A percentile compares a stretch with the other conserved stretches of the same genome.
phyloP scores from a whole-genome alignment of 768 basidiomycete genomes.

The Agaricus blazei region DNA sequence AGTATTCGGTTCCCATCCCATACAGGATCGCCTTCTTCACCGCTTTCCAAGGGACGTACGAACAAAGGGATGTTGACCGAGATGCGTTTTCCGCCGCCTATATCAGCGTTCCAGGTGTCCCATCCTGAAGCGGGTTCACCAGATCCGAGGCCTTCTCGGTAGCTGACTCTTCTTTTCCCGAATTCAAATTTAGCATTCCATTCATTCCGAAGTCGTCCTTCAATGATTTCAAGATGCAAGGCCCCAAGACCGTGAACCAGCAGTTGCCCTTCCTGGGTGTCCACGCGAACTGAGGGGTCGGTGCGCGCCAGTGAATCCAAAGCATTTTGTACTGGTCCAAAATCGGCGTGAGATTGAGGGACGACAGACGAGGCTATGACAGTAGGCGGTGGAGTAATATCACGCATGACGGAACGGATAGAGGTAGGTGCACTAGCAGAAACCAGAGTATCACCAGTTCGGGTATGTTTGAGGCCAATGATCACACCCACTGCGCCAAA shows the following conservation, averaged over 20 bases:
- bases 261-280: constrained; percentile 77
- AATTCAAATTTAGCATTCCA: constrained; percentile 77
- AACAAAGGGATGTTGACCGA: constrained; percentile 49
- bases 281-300: constrained; percentile 83
- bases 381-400: constrained; percentile 73
- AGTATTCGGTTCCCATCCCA: constrained; percentile 81
- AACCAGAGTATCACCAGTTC: constrained; percentile 83
- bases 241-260: constrained; percentile 81
- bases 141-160: constrained; percentile 56
- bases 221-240: constrained; percentile 85
- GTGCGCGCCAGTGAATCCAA: constrained; percentile 71
- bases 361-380: constrained; percentile 83
- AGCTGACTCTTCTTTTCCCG: constrained; percentile 73
- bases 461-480: constrained; percentile 75
- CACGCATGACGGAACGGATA: constrained; percentile 41
- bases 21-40: constrained; percentile 56
- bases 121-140: constrained; percentile 24
- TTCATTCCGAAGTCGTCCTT: constrained; percentile 74
- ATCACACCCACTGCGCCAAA: constrained; percentile 84
- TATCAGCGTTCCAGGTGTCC: constrained; percentile 57
- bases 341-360: constrained; percentile 74
- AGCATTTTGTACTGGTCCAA: constrained; percentile 73
- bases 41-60: constrained; percentile 46
- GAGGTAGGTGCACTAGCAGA: constrained; percentile 38
- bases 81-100: constrained; percentile 47